These are phyloP conservation scores for Pythium scleroteichum DNA, from an alignment of 352 stramenopile species.

Conservation along the genomic window DNA sequence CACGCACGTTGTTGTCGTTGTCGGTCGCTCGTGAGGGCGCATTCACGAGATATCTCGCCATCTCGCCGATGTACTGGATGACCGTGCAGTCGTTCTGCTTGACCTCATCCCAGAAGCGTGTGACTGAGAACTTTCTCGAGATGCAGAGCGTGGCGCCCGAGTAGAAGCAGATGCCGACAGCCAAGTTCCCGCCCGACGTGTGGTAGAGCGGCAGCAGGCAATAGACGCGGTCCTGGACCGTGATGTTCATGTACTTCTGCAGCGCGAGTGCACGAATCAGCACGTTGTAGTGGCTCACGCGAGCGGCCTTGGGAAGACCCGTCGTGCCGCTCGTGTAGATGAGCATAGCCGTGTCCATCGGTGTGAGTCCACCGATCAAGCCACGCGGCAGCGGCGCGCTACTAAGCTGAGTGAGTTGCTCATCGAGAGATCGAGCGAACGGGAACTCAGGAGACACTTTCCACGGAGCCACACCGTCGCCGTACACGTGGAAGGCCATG, in stretches of 20 bases:
- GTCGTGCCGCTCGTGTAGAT: slow-evolving; percentile 90
- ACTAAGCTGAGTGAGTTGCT: not conserved
- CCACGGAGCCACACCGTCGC: slow-evolving; percentile 35
- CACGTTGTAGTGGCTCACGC: slow-evolving; percentile 64
- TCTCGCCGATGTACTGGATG: slow-evolving; percentile 92
- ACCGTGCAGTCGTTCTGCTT: slow-evolving; percentile 64
- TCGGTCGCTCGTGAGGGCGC: slow-evolving; percentile 47
- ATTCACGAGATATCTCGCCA: slow-evolving; percentile 86
- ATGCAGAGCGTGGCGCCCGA: slow-evolving; percentile 79
- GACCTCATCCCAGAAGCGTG: slow-evolving; percentile 79
- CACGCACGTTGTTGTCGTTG: slow-evolving; percentile 64
- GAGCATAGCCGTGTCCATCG: slow-evolving; percentile 54
- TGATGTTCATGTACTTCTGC: slow-evolving; percentile 31
- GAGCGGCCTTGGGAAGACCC: slow-evolving; percentile 74
- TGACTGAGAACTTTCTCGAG: slow-evolving; percentile 75
- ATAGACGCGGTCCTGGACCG: slow-evolving; percentile 73
- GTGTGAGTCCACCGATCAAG: not conserved
- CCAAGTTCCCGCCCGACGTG: slow-evolving; percentile 77
- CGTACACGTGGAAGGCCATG: slow-evolving; percentile 46
- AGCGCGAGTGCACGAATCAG: slow-evolving; percentile 61
- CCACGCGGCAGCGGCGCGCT: not conserved
- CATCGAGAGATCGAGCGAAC: slow-evolving; percentile 46
- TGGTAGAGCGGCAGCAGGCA: slow-evolving; percentile 84
- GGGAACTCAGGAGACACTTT: slow-evolving; percentile 17
- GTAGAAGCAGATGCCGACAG: slow-evolving; percentile 80